These are phyloP conservation scores for Pseudogymnoascus sp. DNA, from an alignment of 2,329 filamentous ascomycete species.

Conservation along the genomic window DNA sequence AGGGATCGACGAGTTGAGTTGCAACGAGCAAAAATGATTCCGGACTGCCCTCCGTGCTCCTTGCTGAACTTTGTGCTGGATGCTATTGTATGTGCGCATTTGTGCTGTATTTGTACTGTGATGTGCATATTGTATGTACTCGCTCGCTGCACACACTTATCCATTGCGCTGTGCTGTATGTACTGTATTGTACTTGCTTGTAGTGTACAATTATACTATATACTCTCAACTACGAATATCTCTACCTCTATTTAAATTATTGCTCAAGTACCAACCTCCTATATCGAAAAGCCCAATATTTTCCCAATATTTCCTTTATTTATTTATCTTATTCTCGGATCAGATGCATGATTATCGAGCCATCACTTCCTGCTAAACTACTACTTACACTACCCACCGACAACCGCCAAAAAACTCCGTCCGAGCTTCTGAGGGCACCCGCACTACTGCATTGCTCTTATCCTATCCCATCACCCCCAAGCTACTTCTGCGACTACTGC, in stretches of 20 bases:
- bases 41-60: background rate
- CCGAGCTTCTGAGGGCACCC: background rate
- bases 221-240: background rate
- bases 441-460: constrained; percentile 10
- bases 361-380: background rate
- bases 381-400: background rate
- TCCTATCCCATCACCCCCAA: constrained; percentile 6
- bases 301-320: background rate
- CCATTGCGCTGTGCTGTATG: background rate
- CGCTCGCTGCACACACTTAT: background rate
- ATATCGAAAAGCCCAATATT: background rate
- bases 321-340: background rate
- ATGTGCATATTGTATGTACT: background rate
- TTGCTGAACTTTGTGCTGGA: background rate
- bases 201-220: background rate
- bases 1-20: background rate
- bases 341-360: background rate
- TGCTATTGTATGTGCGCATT: background rate
- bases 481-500: background rate
- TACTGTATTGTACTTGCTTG: background rate
- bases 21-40: background rate
- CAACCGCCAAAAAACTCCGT: background rate
- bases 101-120: background rate
- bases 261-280: background rate
- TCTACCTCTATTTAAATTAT: background rate